phyloP scores from a whole-genome alignment of 1,139 yeast species.

The Saccharomyces hybrid region DNA sequence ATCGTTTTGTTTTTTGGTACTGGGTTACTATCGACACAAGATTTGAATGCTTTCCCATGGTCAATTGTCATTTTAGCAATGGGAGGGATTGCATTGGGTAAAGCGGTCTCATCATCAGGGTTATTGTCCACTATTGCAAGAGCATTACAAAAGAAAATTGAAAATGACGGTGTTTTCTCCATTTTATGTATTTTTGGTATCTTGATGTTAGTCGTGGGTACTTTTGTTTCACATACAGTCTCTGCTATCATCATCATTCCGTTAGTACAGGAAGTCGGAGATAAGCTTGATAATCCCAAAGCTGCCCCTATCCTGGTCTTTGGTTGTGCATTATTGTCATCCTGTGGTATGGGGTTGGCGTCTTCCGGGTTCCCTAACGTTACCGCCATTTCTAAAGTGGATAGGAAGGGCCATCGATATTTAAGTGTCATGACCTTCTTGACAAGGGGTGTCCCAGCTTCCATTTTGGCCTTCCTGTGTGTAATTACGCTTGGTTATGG shows the following conservation, averaged over 20 bases:
- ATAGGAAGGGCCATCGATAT: conserved; percentile 61
- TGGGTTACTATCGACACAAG: conserved; percentile 56
- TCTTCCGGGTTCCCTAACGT: conserved; percentile 74
- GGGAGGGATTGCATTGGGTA: conserved; percentile 75
- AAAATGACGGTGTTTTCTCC: conserved; percentile 50
- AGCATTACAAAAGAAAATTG: conserved; percentile 48
- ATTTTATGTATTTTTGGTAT: conserved; percentile 60
- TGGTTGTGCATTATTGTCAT: conserved; percentile 59
- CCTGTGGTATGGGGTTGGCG: conserved; percentile 74
- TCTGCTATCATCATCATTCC: conserved; percentile 70
- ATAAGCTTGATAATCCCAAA: conserved; percentile 41
- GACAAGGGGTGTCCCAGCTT: conserved; percentile 64
- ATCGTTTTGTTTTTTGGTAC: conserved; percentile 63
- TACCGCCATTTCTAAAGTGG: conserved; percentile 72
- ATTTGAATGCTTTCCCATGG: conserved; percentile 70
- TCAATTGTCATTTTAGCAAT: conserved; percentile 65
- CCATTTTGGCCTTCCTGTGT: conserved; percentile 48
- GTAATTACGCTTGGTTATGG: conserved; percentile 61
- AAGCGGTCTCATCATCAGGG: conserved; percentile 67
- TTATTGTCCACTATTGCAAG: conserved; percentile 56
- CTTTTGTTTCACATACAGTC: conserved; percentile 71
- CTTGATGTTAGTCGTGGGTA: conserved; percentile 58
- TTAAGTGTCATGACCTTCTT: conserved; percentile 58
- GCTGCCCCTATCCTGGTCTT: conserved; percentile 55
- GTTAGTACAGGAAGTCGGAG: conserved; percentile 61